Conservation (phyloP, 805 yeast genomes). For the Danielia reshetovae region DNA sequence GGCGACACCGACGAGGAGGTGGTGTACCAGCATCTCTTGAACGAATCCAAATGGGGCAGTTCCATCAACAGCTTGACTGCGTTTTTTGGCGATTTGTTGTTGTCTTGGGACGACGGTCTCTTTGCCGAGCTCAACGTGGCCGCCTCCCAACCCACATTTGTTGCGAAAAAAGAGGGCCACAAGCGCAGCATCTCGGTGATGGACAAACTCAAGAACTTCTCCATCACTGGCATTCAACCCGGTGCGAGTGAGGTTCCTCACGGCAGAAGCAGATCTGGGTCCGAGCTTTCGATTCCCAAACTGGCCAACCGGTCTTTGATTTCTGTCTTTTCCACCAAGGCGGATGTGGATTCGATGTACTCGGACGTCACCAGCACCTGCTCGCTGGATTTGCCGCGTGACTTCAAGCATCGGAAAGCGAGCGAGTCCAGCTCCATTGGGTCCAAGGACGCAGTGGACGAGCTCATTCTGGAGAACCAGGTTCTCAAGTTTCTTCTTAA, state of each 20-base stretch:
- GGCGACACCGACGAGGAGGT: slow-evolving; percentile 38
- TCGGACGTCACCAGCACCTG: slow-evolving; percentile 20
- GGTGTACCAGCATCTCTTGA: slow-evolving; percentile 39
- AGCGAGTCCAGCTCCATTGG: slow-evolving; percentile 9
- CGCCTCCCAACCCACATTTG: slow-evolving; percentile 2
- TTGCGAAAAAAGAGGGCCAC: slow-evolving; percentile 4
- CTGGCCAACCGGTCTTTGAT: slow-evolving; percentile 16
- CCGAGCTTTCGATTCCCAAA: background rate
- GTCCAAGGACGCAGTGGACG: slow-evolving; percentile 8
- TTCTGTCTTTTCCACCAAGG: slow-evolving; percentile 19
- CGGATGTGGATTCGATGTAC: slow-evolving; percentile 25
- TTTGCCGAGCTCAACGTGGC: slow-evolving; percentile 13
- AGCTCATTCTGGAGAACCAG: slow-evolving; percentile 22
- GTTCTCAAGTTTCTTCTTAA: slow-evolving; percentile 22
- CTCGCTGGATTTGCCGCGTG: slow-evolving; percentile 2
- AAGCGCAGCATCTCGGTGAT: slow-evolving; percentile 20
- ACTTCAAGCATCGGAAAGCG: no score
- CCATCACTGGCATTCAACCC: no score
- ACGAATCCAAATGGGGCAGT: slow-evolving; percentile 43
- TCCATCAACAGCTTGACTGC: slow-evolving; percentile 32
- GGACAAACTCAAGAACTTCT: slow-evolving; percentile 27
- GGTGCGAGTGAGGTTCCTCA: background rate
- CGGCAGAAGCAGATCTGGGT: background rate
- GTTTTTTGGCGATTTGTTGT: slow-evolving; percentile 36
- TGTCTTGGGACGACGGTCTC: slow-evolving; percentile 33